A percentile compares a stretch with the other conserved stretches of the same genome.
Conservation (phyloP, 345 rosid genomes). For the Raphanus raphanistrum region DNA sequence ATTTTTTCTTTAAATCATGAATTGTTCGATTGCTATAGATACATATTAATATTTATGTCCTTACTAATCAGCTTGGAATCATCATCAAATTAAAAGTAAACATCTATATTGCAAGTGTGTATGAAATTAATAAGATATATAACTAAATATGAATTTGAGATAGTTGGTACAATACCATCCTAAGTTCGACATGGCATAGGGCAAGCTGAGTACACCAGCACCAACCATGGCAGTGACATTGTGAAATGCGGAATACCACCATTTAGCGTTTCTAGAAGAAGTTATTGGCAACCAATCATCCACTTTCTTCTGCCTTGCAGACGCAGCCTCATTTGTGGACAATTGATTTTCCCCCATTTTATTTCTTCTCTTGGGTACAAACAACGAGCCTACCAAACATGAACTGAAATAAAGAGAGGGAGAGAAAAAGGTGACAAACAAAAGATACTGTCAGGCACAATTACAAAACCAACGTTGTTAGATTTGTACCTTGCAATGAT, state of each 20-base stretch:
- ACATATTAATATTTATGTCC: background rate
- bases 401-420: background rate
- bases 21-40: background rate
- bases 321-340: conserved; percentile 2
- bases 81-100: background rate
- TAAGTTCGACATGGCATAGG: conserved; percentile 76
- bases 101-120: background rate
- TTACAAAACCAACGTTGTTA: background rate
- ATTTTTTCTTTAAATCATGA: background rate
- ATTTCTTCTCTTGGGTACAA: background rate
- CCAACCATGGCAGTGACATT: conserved; percentile 91
- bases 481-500: background rate
- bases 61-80: background rate
- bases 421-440: background rate
- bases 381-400: background rate
- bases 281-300: conserved; percentile 81
- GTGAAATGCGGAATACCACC: conserved; percentile 95
- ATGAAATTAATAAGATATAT: background rate
- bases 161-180: conserved; percentile 56
- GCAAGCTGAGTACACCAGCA: conserved; percentile 88
- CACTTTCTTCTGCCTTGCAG: conserved; percentile 40
- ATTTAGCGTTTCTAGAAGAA: conserved; percentile 66
- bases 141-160: background rate
- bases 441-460: background rate
- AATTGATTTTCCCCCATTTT: conserved; percentile 10